Base-by-base conservation (phyloP, 805 yeast genomes). In the Candida vaughaniae region DNA sequence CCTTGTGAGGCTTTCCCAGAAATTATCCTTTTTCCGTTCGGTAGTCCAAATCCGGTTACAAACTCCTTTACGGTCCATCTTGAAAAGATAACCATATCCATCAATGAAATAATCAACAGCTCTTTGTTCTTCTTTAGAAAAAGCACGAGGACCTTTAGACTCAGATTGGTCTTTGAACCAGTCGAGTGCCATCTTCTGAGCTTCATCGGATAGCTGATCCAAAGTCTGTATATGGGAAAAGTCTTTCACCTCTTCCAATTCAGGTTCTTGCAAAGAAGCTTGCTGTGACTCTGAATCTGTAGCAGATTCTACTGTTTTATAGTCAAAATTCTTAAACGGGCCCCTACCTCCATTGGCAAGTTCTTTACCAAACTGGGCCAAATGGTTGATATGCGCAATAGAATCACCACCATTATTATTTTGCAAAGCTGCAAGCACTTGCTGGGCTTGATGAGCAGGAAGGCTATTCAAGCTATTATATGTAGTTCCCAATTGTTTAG, bases 31-130 rank as follows among this genome's bases (percentile, higher is more conserved):
- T 45, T 79, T 80, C 19, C 96, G 74, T 45, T 83, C 90, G 46
- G 80, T 78, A 5, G 88, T 67, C 98, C 98, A 90, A 15, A 90
- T 85, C 31, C 96, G 69, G 48, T 80, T 80, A 59, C 96, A 85
- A 5, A 90, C 75, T 38, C 82, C 84, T 30, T 75, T 75, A 36
- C 88, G 67, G 6, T 80, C 71, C 58, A 86, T 64, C 20, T 73
- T 72, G 52, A 83, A 72, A 45, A 82, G 72, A 29, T 64, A 70
- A 48, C 85, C 79, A 54, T 85, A 91, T 15, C 82, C 82, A 11
- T 66, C 61, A 42, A 90, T 77, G 50, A 85, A 88, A 38, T 74
- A 73, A 40, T 87, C 91, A 43, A 90, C 77, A 0, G 87, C 85
- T 15, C 64, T 71, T 12, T 67, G 71, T 59, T 90, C 98, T 33